Base-by-base conservation (phyloP, 1,284 basidiomycete genomes). In the Ganoderma sp. region DNA sequence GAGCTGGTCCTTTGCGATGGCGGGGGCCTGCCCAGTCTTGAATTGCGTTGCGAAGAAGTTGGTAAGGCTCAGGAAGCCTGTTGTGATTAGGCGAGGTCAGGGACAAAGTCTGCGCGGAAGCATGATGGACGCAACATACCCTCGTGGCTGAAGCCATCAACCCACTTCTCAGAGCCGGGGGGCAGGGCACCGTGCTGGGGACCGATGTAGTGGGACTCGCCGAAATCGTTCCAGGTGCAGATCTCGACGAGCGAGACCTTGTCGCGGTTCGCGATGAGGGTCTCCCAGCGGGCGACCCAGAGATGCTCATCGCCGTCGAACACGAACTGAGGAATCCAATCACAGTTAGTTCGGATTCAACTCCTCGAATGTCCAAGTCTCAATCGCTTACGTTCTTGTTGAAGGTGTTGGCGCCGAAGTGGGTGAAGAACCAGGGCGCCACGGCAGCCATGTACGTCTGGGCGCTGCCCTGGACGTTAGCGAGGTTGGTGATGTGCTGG, bases 231-330 rank as follows among this genome's bases (percentile, higher is more conserved):
- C 80, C 80, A 81, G 64, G 78, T 80, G 60, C 77, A 73, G 66
- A 84, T 81, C 75, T 85, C 82, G 34, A 84, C 79, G 58, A 84
- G 78, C 73, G 81, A 81, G 69, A 92, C 80, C 71, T 85, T 77
- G 75, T 88, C 82, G 54, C 93, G 87, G 63, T 85, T 82, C 37
- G 76, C 73, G 69, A 94, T 84, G 67, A 95, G 75, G 67, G 84
- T 84, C 74, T 95, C 91, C 91, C 92, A 95, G 70, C 94, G 87
- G 58, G 83, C 84, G 34, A 86, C 83, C 76, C 92, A 93, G 25
- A 94, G 83, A 78, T 91, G 90, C 70, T 92, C 86, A 76, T 95
- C 71, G 73, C 81, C 78, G 67, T 83, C 78, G 71, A 83, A 81
- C 69, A 84, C 80, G 77, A 82, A 85, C 77, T 84, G 58, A 19